These are phyloP conservation scores for Tricholoma bakamatsutake DNA, from an alignment of 768 basidiomycete genomes.

Conservation along the genomic window DNA sequence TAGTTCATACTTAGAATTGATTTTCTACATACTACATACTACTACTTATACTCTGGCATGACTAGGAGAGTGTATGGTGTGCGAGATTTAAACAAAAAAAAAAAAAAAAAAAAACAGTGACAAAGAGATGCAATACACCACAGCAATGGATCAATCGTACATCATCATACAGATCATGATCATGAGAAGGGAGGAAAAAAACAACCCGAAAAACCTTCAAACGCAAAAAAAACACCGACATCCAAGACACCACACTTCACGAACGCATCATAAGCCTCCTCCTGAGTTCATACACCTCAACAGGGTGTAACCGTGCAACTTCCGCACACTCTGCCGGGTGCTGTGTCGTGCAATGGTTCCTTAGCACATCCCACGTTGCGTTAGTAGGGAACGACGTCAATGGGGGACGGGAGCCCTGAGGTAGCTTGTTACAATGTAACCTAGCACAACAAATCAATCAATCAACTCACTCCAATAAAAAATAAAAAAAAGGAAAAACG, in stretches of 20 bases:
- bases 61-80: too few species aligned
- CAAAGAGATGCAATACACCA: too few species aligned
- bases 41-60: too few species aligned
- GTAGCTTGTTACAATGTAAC: background rate
- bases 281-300: constrained; percentile 29
- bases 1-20: too few species aligned
- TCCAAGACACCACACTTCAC: background rate
- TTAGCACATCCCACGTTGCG: constrained; percentile 31
- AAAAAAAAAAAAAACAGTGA: too few species aligned
- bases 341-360: constrained; percentile 25
- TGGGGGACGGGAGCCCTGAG: background rate
- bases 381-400: constrained; percentile 20
- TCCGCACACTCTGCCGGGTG: constrained; percentile 32
- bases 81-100: too few species aligned
- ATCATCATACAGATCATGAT: too few species aligned
- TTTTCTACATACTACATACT: too few species aligned
- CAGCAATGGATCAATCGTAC: too few species aligned
- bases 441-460: background rate
- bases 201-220: too few species aligned
- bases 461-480: background rate
- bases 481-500: constrained; percentile 10
- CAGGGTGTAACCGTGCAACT: constrained; percentile 27
- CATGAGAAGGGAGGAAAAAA: background rate
- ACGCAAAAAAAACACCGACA: background rate
- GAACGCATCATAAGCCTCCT: constrained; percentile 15